Base-by-base conservation (phyloP, 2,329 filamentous ascomycete species). In the Falciphora oryzae region DNA sequence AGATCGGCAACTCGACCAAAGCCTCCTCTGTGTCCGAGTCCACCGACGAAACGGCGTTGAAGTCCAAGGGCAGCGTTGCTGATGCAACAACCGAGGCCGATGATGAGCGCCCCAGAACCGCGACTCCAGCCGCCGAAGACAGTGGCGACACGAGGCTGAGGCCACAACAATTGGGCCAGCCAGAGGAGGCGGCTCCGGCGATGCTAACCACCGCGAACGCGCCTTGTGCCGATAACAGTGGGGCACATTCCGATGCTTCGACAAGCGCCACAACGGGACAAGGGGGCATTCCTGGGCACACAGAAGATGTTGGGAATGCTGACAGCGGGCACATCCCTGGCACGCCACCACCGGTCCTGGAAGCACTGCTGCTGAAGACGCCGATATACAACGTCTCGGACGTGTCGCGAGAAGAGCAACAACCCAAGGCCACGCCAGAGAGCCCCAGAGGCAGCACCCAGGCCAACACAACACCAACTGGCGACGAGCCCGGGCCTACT, bases 1-100 rank as follows among this genome's bases (percentile, higher is more conserved):
- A 88, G 65, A 76, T 81, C 56, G 83, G 80, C 18, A 80, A 83
- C 62, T 88, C 85, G 3, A 89, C 86, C 8, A 85, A 84, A 69
- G 86, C 86, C 4, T 89, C 85, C 0, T 89, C 86, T 0, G 72
- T 89, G 13, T 88, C 85, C 7, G 86, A 87, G 66, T 84, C 83
- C 2, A 88, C 85, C 1, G 83, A 88, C 65, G 85, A 86, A 70
- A 87, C 85, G 5, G 73, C 85, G 2, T 78, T 80, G 59, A 65
- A 68, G 31, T 59, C 65, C 29, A 72, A 73, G 44, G 44, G 44
- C 44, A 22, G 44, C 44, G 44, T 8, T 25, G 22, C 44, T 4
- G 22, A 53, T 7, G 6, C 44, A 53, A 18, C 58, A 35, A 57
- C 67, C 13, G 63, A 61, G 28, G 29, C 64, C 10, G 60, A 63